phyloP scores from a whole-genome alignment of 331 rosid genomes.

The Saraca asoca region DNA sequence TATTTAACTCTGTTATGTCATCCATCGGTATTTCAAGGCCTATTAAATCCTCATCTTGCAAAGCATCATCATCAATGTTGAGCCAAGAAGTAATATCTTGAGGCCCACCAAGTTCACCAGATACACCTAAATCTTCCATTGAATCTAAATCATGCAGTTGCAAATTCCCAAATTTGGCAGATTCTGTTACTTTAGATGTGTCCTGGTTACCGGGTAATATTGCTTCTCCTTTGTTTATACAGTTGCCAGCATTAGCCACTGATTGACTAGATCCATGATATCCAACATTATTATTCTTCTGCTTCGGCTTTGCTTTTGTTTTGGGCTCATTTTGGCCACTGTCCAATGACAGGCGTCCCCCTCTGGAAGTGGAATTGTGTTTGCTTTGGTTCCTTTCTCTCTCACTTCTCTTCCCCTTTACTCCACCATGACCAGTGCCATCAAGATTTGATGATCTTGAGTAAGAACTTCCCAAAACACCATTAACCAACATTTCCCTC shows the following conservation, averaged over 20 bases:
- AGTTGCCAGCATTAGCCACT: conserved; percentile 35
- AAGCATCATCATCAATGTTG: conserved; percentile 78
- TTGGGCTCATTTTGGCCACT: conserved; percentile 49
- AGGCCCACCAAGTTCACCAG: conserved; percentile 54
- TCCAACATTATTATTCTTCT: conserved; percentile 44
- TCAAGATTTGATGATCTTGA: no score
- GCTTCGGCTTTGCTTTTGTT: conserved; percentile 64
- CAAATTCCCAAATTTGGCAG: conserved; percentile 43
- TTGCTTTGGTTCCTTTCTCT: conserved; percentile 54
- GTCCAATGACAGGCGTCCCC: conserved; percentile 52
- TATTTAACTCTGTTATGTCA: conserved; percentile 67
- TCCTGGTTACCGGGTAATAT: conserved; percentile 32
- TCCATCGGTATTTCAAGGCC: conserved; percentile 96
- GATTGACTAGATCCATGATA: conserved; percentile 24
- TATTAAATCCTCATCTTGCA: conserved; percentile 69
- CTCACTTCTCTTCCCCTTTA: conserved; percentile 75
- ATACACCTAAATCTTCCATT: conserved; percentile 59
- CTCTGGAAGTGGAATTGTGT: conserved; percentile 42
- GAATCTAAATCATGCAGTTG: conserved; percentile 54
- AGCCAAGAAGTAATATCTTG: conserved; percentile 79
- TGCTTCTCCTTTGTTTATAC: conserved; percentile 30
- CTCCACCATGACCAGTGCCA: conserved; percentile 50
- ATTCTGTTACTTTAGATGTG: conserved; percentile 43
- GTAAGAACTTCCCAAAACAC: conserved; percentile 33
- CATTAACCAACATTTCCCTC: conserved; percentile 74